These are phyloP conservation scores for Monilinia polystroma DNA, from an alignment of 2,329 filamentous ascomycete species.

Conservation along the genomic window DNA sequence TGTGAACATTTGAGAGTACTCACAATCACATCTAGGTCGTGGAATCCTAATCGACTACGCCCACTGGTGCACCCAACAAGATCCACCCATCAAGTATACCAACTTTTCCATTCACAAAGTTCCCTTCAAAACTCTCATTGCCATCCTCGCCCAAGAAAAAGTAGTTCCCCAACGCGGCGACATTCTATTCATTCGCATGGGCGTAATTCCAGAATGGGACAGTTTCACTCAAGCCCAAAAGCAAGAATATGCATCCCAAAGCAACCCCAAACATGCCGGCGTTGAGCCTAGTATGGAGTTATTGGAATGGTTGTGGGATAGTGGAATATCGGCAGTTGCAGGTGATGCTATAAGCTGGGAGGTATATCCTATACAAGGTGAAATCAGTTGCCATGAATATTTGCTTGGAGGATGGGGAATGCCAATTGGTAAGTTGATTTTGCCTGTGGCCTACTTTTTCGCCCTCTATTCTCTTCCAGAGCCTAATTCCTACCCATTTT, in stretches of 20 bases:
- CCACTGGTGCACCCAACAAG: slow-evolving; percentile 55
- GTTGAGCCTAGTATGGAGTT: slow-evolving; percentile 14
- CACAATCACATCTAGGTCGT: slow-evolving; percentile 41
- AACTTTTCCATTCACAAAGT: slow-evolving; percentile 47
- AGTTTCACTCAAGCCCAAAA: slow-evolving; percentile 27
- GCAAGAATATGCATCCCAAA: slow-evolving; percentile 5
- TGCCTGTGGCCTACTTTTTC: not conserved
- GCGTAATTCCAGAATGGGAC: slow-evolving; percentile 41
- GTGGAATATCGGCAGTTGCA: slow-evolving; percentile 7
- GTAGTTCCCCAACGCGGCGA: slow-evolving; percentile 42
- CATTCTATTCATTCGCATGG: slow-evolving; percentile 44
- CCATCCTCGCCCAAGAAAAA: slow-evolving; percentile 41
- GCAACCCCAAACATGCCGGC: slow-evolving; percentile 10
- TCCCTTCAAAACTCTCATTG: slow-evolving; percentile 37
- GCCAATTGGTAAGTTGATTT: slow-evolving; percentile 30
- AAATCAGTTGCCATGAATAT: slow-evolving; percentile 18
- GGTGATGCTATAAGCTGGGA: slow-evolving; percentile 19
- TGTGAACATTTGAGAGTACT: not conserved
- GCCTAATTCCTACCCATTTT: not conserved
- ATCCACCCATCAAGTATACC: slow-evolving; percentile 51
- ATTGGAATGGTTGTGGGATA: slow-evolving; percentile 19
- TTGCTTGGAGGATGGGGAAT: slow-evolving; percentile 19
- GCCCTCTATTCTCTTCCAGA: not conserved
- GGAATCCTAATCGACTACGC: slow-evolving; percentile 53
- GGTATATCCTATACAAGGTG: not conserved